A percentile compares a stretch with the other conserved stretches of the same genome.
These are phyloP conservation scores for Colletotrichum camelliae DNA, from an alignment of 2,329 filamentous ascomycete genomes.

Conservation along the genomic window DNA sequence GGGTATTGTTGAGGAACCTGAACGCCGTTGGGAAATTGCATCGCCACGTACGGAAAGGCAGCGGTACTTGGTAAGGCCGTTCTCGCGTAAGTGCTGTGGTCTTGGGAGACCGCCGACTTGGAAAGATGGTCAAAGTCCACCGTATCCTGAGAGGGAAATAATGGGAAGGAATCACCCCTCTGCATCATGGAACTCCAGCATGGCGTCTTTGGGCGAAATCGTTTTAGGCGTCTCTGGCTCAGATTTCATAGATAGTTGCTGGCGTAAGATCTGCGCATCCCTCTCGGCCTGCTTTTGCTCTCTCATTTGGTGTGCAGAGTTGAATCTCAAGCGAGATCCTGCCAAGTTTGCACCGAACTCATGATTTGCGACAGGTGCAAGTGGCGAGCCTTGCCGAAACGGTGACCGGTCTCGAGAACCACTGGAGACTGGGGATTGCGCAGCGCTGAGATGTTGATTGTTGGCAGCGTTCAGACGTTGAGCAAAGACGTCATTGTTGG, in stretches of 20 bases:
- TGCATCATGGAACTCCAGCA: constrained; percentile 81
- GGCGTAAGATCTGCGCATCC: constrained; percentile 53
- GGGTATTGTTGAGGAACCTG: constrained; percentile 57
- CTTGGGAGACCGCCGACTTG: constrained; percentile 23
- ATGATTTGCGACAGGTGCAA: constrained; percentile 52
- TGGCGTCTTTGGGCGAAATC: constrained; percentile 91
- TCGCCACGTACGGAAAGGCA: constrained; percentile 31
- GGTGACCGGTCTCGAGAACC: constrained; percentile 75
- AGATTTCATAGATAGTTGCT: constrained; percentile 44
- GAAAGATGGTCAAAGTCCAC: constrained; percentile 46
- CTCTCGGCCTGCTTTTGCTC: constrained; percentile 67
- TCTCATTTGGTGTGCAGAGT: constrained; percentile 63
- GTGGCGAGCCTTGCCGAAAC: constrained; percentile 75
- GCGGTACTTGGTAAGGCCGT: background rate
- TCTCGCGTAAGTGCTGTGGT: background rate
- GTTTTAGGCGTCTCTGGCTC: constrained; percentile 71
- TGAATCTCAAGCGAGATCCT: constrained; percentile 37
- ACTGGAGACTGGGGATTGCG: constrained; percentile 52
- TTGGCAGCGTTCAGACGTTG: constrained; percentile 82
- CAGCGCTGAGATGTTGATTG: constrained; percentile 69
- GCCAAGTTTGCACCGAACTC: constrained; percentile 43
- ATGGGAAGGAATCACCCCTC: constrained; percentile 71
- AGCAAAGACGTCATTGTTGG: constrained; percentile 68
- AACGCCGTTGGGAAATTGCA: constrained; percentile 42
- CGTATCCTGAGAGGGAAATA: constrained; percentile 71